Evolutionary conservation across 2,329 filamentous ascomycete species (phyloP).

Genomic region (Fonsecaea nubica): DNA sequence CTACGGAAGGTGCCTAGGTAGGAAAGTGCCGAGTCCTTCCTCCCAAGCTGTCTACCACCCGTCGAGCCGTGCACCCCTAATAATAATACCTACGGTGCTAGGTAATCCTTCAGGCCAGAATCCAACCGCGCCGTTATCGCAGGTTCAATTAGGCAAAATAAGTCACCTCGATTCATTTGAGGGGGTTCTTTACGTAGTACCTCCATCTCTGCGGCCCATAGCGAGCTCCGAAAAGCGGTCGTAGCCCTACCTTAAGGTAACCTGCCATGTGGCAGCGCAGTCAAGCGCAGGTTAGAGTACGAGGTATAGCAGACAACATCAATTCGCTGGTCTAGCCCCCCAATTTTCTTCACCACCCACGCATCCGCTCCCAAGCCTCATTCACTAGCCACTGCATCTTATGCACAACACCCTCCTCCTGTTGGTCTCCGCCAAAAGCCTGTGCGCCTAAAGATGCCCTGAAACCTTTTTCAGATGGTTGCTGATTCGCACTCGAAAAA

Average conservation of each 20-base stretch:
- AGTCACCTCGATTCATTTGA: background rate
- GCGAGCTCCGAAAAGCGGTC: slow-evolving; percentile 3
- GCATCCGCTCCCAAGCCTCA: slow-evolving; percentile 16
- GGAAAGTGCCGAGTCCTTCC: background rate
- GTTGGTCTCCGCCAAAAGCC: background rate
- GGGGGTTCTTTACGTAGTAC: background rate
- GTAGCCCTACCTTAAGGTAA: background rate
- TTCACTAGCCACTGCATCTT: slow-evolving; percentile 7
- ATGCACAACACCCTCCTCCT: background rate
- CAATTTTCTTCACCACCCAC: background rate
- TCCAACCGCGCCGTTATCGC: slow-evolving; percentile 13
- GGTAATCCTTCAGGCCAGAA: background rate
- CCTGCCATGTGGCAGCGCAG: slow-evolving; percentile 1
- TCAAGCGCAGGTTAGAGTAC: background rate
- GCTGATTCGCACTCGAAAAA: slow-evolving; percentile 22
- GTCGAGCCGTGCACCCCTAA: too few species aligned
- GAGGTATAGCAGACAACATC: background rate
- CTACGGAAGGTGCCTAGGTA: too few species aligned
- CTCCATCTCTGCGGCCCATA: background rate
- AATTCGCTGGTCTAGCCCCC: background rate
- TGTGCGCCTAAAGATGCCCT: slow-evolving; percentile 19
- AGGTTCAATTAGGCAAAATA: background rate
- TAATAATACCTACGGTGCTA: background rate
- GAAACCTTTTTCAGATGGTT: slow-evolving; percentile 5
- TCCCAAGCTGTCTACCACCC: background rate